phyloP scores from a whole-genome alignment of 495 filamentous ascomycete species.

The Diplogelasinospora grovesii region DNA sequence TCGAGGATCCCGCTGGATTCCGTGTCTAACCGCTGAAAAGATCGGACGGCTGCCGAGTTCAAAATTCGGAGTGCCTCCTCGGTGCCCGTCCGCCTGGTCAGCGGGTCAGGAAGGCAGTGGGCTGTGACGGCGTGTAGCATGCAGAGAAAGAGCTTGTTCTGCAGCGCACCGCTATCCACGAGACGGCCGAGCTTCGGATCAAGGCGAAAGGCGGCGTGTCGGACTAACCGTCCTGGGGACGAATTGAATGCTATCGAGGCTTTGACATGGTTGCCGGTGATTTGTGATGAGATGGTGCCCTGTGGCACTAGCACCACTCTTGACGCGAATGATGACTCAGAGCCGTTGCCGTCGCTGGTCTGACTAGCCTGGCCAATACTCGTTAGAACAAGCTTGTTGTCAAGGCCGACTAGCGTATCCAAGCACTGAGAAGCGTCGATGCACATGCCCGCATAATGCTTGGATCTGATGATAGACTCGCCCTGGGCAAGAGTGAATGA shows the following conservation, averaged over 20 bases:
- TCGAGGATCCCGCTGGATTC: constrained; percentile 34
- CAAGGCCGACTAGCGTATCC: constrained; percentile 47
- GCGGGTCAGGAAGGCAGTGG: constrained; percentile 48
- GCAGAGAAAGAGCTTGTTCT: constrained; percentile 46
- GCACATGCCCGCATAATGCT: constrained; percentile 34
- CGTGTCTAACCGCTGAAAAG: constrained; percentile 38
- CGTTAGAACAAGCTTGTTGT: constrained; percentile 46
- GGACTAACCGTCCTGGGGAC: constrained; percentile 12
- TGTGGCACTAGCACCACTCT: constrained; percentile 49
- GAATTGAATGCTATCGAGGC: too few species aligned
- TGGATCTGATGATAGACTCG: constrained; percentile 10
- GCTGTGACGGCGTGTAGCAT: constrained; percentile 61
- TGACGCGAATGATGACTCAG: too few species aligned
- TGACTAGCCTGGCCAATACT: constrained; percentile 4
- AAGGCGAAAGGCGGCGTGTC: constrained; percentile 35
- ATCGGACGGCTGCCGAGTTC: constrained; percentile 40
- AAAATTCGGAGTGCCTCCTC: constrained; percentile 52
- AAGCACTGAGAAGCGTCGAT: constrained; percentile 47
- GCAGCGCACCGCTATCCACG: constrained; percentile 43
- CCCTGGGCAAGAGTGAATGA: constrained; percentile 9
- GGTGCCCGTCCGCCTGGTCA: constrained; percentile 54
- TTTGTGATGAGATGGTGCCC: constrained; percentile 24
- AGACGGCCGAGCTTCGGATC: constrained; percentile 44
- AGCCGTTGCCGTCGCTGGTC: too few species aligned
- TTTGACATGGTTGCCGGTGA: constrained; percentile 31